Base-by-base conservation (phyloP, 2,329 filamentous ascomycete genomes). In the Fusarium nanum region DNA sequence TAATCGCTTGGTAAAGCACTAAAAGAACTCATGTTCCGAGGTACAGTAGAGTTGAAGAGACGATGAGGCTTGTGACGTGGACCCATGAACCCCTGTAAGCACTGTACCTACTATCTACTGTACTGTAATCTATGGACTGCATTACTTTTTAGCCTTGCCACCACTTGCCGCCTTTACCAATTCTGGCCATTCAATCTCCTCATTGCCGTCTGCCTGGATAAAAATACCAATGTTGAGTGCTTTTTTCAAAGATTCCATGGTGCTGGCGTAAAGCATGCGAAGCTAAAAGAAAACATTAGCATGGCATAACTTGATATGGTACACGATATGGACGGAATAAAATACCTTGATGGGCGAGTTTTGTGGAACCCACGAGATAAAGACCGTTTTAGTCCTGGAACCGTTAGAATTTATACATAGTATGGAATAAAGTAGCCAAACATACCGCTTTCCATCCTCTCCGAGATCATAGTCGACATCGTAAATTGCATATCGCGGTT, bases 241-340 rank as follows among this genome's bases (percentile, higher is more conserved):
- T 6, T 37, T 71, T 20, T 71, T 73, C n/a, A 73, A 12, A n/a
- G 69, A 46, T n/a, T 73, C 70, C 55, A 65, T 66, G 2, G 70
- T 73, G 18, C 60, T 73, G 13, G 71, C 70, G n/a, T 73, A 69
- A 9, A 73, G 45, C 70, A 68, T 72, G 11, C 71, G 71, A 32
- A 68, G 57, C 71, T 73, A 12, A 6, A 10, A 23, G 5, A 10
- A 23, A 22, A 3, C 4, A 14, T 20, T 28, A 46, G 20, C 5
- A 20, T 12, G 5, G 8, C 8, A 3, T 40, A 2, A 6, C 6
- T 4, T 22, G 3, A 14, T 5, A 16, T 11, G 10, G 18, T 2
- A 37, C 34, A 37, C 34, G 18, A 34, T n/a, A 27, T 28, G 42
- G 45, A 30, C 4, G 10, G 34, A 37, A 28, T 14, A 20, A 20